These are phyloP conservation scores for Oryza meyeriana DNA, from an alignment of 176 grass and related monocot genomes.

Conservation along the genomic window DNA sequence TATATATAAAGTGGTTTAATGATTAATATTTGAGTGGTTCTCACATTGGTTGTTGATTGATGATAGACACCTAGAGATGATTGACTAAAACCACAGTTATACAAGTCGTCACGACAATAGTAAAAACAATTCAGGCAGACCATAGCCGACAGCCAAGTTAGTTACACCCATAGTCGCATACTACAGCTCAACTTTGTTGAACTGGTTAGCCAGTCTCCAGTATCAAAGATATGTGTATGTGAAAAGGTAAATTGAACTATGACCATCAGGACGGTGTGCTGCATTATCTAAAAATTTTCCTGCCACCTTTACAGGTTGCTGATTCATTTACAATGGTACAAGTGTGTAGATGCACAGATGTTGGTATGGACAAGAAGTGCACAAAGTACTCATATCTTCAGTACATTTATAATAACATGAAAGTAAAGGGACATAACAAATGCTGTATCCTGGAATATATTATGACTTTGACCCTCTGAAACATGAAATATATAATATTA, in stretches of 20 bases:
- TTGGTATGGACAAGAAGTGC: not conserved
- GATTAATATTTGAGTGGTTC: slow-evolving; percentile 10
- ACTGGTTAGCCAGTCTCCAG: not conserved
- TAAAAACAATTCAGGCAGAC: slow-evolving; percentile 8
- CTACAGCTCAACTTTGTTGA: not conserved
- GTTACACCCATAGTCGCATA: not conserved
- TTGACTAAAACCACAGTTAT: slow-evolving; percentile 13
- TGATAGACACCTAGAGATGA: slow-evolving; percentile 9
- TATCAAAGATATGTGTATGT: not conserved
- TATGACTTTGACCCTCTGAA: slow-evolving; percentile 16
- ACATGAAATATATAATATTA: slow-evolving; percentile 33
- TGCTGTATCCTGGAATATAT: slow-evolving; percentile 9
- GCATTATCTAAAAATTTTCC: not conserved
- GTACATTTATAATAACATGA: not conserved
- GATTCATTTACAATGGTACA: slow-evolving; percentile 24
- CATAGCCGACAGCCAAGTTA: not conserved
- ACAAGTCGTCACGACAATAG: slow-evolving; percentile 3
- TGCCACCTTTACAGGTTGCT: slow-evolving; percentile 4
- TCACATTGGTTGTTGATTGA: slow-evolving; percentile 4
- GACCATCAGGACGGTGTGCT: slow-evolving; percentile 4
- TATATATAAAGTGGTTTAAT: slow-evolving; percentile 23
- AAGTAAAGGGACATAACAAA: slow-evolving; percentile 25
- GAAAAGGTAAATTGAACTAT: slow-evolving; percentile 4
- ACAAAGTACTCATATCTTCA: not conserved
- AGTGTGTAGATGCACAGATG: not conserved